Evolutionary conservation across 208 protist species (phyloP), one percentile per base, ranked within the genome.

Genomic region (Wallacemonas sp.): DNA sequence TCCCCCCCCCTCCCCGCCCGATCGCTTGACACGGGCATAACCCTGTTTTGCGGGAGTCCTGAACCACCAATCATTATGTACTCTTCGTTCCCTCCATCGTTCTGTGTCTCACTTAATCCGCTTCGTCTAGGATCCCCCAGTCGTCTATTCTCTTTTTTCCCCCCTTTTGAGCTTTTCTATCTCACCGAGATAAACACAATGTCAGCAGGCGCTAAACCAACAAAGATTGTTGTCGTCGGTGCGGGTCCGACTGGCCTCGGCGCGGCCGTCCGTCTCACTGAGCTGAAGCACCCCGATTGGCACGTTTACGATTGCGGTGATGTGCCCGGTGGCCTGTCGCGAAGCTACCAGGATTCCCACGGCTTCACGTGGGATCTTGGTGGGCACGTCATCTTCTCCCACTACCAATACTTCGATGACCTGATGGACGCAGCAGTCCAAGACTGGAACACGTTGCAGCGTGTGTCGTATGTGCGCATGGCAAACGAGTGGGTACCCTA

Each of bases 321-420:
- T 2, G 55, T 65, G 22, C 73, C 83, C 24, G 79, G 79, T 47
- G 87, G 87, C 17, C 77, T 93, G 54, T 89, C 87, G 12, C 72
- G 81, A 19, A 82, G 74, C 38, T 63, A 79, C 46, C 26, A 53
- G 28, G 84, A 90, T 59, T 65, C 71, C 2, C 68, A 84, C 1
- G 77, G 77, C n/a, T 93, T 93, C 61, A 68, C 77, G 24, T 94
- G 83, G 83, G 87, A 94, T 66, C 71, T 91, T 33, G 87, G 87
- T 22, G 87, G 79, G 26, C 87, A 94, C 73, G 82, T 90, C 26
- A 86, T 94, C 66, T 94, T 94, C 59, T 91, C 84, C 1, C 87
- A 94, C 72, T 94, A 88, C 67, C 73, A 81, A 24, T 94, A 89
- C 70, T 94, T 91, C 62, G 87, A 94, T 62, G 78, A 86, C 30